These are phyloP conservation scores for Acacia acuminata DNA, from an alignment of 306 rosid genomes.

Conservation along the genomic window DNA sequence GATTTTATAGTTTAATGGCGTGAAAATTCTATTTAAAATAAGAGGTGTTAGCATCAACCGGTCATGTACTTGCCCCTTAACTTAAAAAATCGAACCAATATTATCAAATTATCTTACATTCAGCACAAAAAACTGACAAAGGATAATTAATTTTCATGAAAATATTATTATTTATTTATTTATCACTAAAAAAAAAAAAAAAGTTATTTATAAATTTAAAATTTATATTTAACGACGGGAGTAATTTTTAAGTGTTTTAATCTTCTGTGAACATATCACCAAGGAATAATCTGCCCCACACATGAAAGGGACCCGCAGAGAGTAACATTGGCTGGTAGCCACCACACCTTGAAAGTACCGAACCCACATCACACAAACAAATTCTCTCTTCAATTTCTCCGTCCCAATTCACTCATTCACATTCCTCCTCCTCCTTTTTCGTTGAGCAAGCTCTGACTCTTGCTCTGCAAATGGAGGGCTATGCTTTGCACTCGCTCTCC, in stretches of 20 bases:
- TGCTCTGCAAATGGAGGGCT: conserved; percentile 51
- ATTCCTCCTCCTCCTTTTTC: not conserved
- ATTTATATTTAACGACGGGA: no score
- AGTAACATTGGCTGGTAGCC: conserved; percentile 3
- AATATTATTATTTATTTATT: no score
- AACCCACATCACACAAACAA: not conserved
- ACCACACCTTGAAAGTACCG: conserved; percentile 27
- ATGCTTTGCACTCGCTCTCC: conserved; percentile 50
- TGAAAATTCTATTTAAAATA: no score
- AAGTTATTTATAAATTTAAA: no score
- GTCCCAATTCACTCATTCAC: not conserved
- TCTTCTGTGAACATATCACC: not conserved
- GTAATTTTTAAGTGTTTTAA: not conserved
- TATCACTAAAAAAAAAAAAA: no score
- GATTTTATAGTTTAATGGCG: no score
- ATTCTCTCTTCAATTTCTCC: conserved; percentile 1
- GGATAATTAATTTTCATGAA: no score
- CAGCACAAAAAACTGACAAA: no score
- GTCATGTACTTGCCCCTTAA: no score
- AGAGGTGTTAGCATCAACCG: no score
- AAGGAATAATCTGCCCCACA: conserved; percentile 15
- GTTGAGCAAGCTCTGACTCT: not conserved
- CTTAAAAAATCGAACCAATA: no score
- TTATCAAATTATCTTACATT: no score
- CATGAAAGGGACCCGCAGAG: not conserved